Evolutionary conservation across 805 yeast species (phyloP), one percentile per base, ranked within the genome.

Genomic region (Starmerella potacharoeniae): DNA sequence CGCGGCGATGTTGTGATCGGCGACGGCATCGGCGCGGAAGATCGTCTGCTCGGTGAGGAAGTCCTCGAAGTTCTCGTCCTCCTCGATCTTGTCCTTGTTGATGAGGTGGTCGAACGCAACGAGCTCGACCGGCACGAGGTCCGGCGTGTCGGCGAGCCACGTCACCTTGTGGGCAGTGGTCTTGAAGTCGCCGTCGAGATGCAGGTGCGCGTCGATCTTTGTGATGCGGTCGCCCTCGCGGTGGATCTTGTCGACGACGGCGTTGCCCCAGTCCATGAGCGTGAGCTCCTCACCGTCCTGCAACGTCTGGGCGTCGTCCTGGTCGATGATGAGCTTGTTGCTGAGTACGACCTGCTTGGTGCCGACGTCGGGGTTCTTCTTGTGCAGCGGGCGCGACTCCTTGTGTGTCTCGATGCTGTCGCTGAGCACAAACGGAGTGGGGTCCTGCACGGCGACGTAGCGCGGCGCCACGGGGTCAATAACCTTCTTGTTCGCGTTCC

Each of bases 221-320:
- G 75, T 75, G 54, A 84, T 84, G 45, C 69, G 69, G 48, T 71
- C 78, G 56, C 78, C 84, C 60, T 80, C 82, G 69, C 79, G 82
- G 68, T 72, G 73, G 66, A 90, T 78, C 69, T 80, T 80, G 61
- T 84, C 79, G 61, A 90, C 74, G 62, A 91, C 84, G 56, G 82
- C 85, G 69, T 91, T 91, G 77, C 97, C 97, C 97, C 97, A 91
- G 73, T 91, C 97, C 97, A 91, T 91, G 66, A 91, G 79, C n/a
- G 97, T 91, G 60, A 90, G 76, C 75, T 91, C 97, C 73, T 91
- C 97, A 60, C 84, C 86, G 44, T 81, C 91, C 62, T 77, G 81
- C 58, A 83, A 75, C 47, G 90, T 83, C 58, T 72, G 74, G 40
- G 85, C 86, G 71, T 91, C 97, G 33, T 77, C 91, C 74, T 86